A percentile compares a stretch with the other conserved stretches of the same genome.
These are phyloP conservation scores for Blumeria hordei DNA, from an alignment of 2,329 filamentous ascomycete genomes.

Conservation along the genomic window DNA sequence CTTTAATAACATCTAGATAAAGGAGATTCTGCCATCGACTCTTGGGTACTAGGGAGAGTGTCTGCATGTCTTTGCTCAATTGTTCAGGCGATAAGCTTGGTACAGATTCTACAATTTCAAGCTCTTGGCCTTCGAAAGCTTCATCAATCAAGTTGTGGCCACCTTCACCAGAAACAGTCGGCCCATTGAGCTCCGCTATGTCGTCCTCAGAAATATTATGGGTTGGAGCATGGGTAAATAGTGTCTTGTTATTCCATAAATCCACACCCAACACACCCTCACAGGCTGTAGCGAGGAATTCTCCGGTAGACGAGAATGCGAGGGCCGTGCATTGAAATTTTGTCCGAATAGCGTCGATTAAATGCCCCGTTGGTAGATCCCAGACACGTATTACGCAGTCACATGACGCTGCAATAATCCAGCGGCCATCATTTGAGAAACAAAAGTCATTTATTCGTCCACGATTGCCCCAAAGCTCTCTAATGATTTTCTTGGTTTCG, in stretches of 20 bases:
- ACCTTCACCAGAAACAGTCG: constrained; percentile 63
- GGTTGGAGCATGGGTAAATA: constrained; percentile 76
- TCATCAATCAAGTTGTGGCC: constrained; percentile 53
- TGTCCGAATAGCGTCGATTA: constrained; percentile 76
- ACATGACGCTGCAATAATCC: constrained; percentile 72
- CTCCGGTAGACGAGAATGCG: constrained; percentile 71
- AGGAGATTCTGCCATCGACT: constrained; percentile 86
- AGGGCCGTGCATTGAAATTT: constrained; percentile 59
- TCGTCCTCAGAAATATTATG: constrained; percentile 61
- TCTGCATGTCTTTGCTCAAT: constrained; percentile 61
- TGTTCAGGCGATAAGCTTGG: constrained; percentile 42
- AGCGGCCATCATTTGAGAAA: constrained; percentile 82
- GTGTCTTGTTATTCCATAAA: constrained; percentile 81
- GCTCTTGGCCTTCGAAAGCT: constrained; percentile 36
- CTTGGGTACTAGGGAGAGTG: constrained; percentile 70
- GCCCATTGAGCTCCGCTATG: constrained; percentile 37
- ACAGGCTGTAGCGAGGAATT: constrained; percentile 79
- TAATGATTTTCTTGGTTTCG: constrained; percentile 69
- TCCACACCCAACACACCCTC: constrained; percentile 68
- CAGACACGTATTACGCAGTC: constrained; percentile 66
- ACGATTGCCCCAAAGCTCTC: constrained; percentile 71
- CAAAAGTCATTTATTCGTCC: constrained; percentile 55
- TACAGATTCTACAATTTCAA: constrained; percentile 27
- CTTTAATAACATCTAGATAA: constrained; percentile 70
- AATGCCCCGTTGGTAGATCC: constrained; percentile 85